Percentiles rank a stretch among this genome's conserved stretches.
phyloP scores from a whole-genome alignment of 179 eudicot species.

The Silene noctiflora region DNA sequence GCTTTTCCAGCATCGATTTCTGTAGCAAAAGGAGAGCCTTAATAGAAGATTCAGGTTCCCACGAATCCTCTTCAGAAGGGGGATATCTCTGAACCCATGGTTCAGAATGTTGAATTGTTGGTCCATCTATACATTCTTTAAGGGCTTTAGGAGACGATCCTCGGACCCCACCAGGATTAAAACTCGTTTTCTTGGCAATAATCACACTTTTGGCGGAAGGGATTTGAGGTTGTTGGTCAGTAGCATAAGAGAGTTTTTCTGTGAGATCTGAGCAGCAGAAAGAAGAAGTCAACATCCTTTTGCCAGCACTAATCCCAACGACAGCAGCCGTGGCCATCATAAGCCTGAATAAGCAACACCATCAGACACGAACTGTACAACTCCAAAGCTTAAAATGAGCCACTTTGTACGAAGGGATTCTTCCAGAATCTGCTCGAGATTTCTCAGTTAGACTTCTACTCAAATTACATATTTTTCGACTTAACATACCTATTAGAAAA shows the following conservation, averaged over 20 bases:
- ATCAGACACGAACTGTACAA: slow-evolving; percentile 35
- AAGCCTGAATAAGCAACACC: slow-evolving; percentile 45
- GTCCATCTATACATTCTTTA: slow-evolving; percentile 44
- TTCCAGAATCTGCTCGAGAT: slow-evolving; percentile 30
- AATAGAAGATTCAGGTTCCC: slow-evolving; percentile 41
- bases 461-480: neutral
- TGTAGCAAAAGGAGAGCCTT: slow-evolving; percentile 81
- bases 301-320: slow-evolving; percentile 74
- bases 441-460: slow-evolving; percentile 24
- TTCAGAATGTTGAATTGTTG: slow-evolving; percentile 40
- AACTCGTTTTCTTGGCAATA: slow-evolving; percentile 57
- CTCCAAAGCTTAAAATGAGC: slow-evolving; percentile 25
- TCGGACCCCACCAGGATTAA: slow-evolving; percentile 33
- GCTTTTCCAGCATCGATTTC: slow-evolving; percentile 84
- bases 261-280: slow-evolving; percentile 51
- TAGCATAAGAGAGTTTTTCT: slow-evolving; percentile 48
- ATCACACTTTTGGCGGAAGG: slow-evolving; percentile 43
- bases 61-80: slow-evolving; percentile 36
- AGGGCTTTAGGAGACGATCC: slow-evolving; percentile 56
- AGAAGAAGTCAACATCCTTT: slow-evolving; percentile 66
- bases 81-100: slow-evolving; percentile 30
- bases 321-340: slow-evolving; percentile 82
- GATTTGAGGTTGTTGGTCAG: slow-evolving; percentile 46
- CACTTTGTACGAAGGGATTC: slow-evolving; percentile 19
- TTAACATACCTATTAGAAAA: neutral